Base-by-base conservation (phyloP, 2,329 filamentous ascomycete genomes). In the Mycosphaerelloides madeirae region DNA sequence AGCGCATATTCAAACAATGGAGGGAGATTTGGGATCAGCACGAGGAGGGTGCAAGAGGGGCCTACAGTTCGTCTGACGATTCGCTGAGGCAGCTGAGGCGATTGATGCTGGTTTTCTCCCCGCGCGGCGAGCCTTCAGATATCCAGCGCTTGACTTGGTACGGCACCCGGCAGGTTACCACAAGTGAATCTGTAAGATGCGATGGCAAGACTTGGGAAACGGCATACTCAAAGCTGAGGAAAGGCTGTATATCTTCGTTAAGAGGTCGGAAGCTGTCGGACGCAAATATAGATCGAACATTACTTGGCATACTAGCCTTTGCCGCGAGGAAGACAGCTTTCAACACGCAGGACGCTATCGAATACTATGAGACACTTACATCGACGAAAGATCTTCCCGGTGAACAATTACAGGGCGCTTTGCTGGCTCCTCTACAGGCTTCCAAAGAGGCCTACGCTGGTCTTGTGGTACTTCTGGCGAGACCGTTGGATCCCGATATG, bases 21-120 rank as follows among this genome's bases (percentile, higher is more conserved):
- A 76, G 85, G 51, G 63, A 65, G 39, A 66, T 76, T 31, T 87
- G 87, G 69, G 85, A 90, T 65, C 60, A 68, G 7, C 61, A 78
- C 57, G 49, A 66, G 68, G 49, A 60, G 15, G 19, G 70, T 14
- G 61, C 64, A 5, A 33, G 48, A 28, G 52, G 46, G 7, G 54
- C 63, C 15, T 74, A 73, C 49, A 45, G 38, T 25, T 63, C 64
- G 9, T 62, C 66, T 38, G 63, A 63, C 5, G 64, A 69, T 16
- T 65, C 68, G 15, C 53, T 71, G 25, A 49, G 48, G 33, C 68
- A 73, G 49, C 53, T 75, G 29, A 62, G 66, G 34, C 59, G 65
- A 12, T 57, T 76, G 39, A 58, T 75, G 31, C 62, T 67, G 15
- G 76, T 76, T 57, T 67, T 65, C 38, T 63, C 60, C 4, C 58